A percentile compares a stretch with the other conserved stretches of the same genome.
Conservation (phyloP, 352 stramenopile genomes). For the Thalassiosira allenii region DNA sequence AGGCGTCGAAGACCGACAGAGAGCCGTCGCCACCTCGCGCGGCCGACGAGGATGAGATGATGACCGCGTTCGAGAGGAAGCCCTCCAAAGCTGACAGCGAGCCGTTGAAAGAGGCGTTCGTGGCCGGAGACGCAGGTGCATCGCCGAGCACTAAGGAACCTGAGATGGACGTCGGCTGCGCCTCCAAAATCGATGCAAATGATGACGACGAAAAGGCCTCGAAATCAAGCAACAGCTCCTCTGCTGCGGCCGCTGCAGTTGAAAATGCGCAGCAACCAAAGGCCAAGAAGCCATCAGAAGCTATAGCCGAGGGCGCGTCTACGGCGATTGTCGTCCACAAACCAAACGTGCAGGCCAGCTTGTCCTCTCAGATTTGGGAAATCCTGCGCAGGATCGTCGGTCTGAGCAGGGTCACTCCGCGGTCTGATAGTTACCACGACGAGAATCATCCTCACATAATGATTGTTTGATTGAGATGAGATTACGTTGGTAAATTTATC, state of each 20-base stretch:
- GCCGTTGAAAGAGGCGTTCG: too few species aligned
- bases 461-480: slow-evolving; percentile 45
- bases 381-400: slow-evolving; percentile 24
- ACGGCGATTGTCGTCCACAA: slow-evolving; percentile 25
- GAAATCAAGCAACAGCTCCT: background rate
- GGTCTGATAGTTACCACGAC: background rate
- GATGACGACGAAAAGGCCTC: background rate
- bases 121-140: background rate
- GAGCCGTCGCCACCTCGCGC: too few species aligned
- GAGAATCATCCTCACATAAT: slow-evolving; percentile 27
- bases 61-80: too few species aligned
- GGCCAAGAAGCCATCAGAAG: slow-evolving; percentile 22
- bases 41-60: too few species aligned
- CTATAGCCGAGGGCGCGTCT: slow-evolving; percentile 21
- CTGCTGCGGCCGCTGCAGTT: background rate
- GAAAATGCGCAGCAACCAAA: background rate
- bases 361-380: slow-evolving; percentile 35
- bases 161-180: background rate
- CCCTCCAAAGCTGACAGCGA: too few species aligned
- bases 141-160: background rate
- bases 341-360: background rate
- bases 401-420: slow-evolving; percentile 5
- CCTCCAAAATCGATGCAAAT: background rate
- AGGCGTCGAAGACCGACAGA: too few species aligned
- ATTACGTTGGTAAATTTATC: too few species aligned